Evolutionary conservation across 1,284 basidiomycete genomes (phyloP).

Genomic region (Coniophora puteana): DNA sequence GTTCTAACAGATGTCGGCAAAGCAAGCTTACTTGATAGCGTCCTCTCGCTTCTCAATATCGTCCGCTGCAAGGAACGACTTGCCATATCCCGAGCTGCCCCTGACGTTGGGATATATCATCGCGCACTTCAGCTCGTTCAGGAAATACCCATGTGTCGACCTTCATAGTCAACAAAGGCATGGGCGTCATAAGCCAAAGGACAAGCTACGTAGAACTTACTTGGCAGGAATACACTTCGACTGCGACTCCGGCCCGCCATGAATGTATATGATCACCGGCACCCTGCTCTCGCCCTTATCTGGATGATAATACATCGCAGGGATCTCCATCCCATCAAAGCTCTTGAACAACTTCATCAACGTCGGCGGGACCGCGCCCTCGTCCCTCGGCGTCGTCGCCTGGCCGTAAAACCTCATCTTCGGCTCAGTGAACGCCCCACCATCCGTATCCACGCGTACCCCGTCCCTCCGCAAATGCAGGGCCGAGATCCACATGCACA

Average conservation of each 20-base stretch:
- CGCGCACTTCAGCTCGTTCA: constrained; percentile 21
- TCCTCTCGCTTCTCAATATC: constrained; percentile 22
- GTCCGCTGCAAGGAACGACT: constrained; percentile 16
- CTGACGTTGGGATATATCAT: constrained; percentile 23
- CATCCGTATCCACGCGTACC: constrained; percentile 9
- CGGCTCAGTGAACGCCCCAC: constrained; percentile 6
- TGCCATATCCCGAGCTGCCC: constrained; percentile 22
- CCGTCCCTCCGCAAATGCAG: constrained; percentile 7
- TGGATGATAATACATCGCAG: constrained; percentile 21
- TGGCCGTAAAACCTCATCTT: constrained; percentile 10
- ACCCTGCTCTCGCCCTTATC: constrained; percentile 8
- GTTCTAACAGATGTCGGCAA: background rate
- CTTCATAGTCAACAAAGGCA: constrained; percentile 7
- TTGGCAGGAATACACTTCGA: constrained; percentile 11
- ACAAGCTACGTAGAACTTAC: no score
- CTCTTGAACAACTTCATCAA: constrained; percentile 20
- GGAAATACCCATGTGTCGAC: constrained; percentile 17
- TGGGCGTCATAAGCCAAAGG: background rate
- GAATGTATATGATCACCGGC: constrained; percentile 17
- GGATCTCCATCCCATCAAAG: constrained; percentile 22
- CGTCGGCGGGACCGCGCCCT: constrained; percentile 9
- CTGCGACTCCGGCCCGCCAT: constrained; percentile 20
- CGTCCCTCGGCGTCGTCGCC: constrained; percentile 13
- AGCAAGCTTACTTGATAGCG: constrained; percentile 17
- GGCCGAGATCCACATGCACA: constrained; percentile 12